phyloP scores from a whole-genome alignment of 208 protist species.

The Angomonas deanei region DNA sequence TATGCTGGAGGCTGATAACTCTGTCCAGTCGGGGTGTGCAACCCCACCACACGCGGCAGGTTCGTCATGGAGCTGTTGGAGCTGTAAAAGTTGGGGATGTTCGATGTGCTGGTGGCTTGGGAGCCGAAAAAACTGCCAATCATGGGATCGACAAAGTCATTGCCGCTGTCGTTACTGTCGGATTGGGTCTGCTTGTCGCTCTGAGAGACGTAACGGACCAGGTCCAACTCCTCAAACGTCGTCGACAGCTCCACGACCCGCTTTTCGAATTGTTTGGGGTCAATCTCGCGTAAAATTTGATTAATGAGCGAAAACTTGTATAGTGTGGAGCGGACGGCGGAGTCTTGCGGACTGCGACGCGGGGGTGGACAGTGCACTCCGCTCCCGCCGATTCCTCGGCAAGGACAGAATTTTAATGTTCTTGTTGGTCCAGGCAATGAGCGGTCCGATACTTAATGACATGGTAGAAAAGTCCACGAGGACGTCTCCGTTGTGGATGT shows the following conservation, averaged over 20 bases:
- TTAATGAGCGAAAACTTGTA: slow-evolving; percentile 56
- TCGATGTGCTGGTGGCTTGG: too few relatives aligned
- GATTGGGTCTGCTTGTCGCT: neutral
- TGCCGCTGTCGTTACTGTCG: neutral
- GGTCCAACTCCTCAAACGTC: slow-evolving; percentile 54
- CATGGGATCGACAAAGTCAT: slow-evolving; percentile 5
- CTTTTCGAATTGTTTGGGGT: slow-evolving; percentile 10
- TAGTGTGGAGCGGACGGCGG: slow-evolving; percentile 38
- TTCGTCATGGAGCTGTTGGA: neutral
- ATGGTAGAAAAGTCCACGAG: slow-evolving; percentile 65
- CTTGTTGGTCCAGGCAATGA: slow-evolving; percentile 55
- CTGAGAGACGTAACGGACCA: slow-evolving; percentile 18
- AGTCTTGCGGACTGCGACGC: slow-evolving; percentile 37
- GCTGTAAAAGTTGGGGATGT: neutral
- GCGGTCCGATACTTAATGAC: slow-evolving; percentile 35
- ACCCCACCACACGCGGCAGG: neutral
- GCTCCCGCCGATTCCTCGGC: slow-evolving; percentile 33
- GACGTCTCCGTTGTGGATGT: slow-evolving; percentile 53
- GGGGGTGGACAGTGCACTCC: slow-evolving; percentile 37
- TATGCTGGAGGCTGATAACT: neutral
- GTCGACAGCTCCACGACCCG: slow-evolving; percentile 40
- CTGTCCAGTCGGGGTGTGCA: neutral
- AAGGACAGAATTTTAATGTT: slow-evolving; percentile 46
- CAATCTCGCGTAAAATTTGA: slow-evolving; percentile 26
- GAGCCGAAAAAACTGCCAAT: neutral